Conservation (phyloP, 2,329 filamentous ascomycete genomes). For the Aureobasidium vineae region DNA sequence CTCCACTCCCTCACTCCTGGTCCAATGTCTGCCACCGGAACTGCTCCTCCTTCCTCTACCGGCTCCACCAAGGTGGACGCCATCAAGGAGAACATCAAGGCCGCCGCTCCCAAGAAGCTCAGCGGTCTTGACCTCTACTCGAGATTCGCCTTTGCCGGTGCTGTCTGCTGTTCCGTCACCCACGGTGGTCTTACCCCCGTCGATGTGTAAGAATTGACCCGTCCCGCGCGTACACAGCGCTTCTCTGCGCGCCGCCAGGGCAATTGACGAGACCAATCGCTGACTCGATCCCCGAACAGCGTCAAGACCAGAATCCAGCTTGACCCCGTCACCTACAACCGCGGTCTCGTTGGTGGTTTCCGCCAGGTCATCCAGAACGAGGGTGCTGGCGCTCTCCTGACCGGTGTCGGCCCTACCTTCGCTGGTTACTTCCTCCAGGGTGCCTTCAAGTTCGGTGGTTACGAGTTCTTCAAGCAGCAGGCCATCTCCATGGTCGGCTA, state of each 20-base stretch:
- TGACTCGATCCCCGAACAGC: conserved; percentile 51
- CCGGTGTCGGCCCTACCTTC: conserved; percentile 79
- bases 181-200: conserved; percentile 96
- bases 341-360: conserved; percentile 81
- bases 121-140: conserved; percentile 76
- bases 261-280: conserved; percentile 25
- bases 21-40: conserved; percentile 38
- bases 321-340: conserved; percentile 85
- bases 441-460: conserved; percentile 90
- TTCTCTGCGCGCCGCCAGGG: not conserved
- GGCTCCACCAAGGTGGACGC: conserved; percentile 55
- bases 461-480: conserved; percentile 96
- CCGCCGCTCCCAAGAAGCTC: conserved; percentile 54
- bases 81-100: conserved; percentile 49
- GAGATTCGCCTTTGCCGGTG: conserved; percentile 94
- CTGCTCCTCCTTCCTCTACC: conserved; percentile 49
- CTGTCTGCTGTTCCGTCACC: conserved; percentile 96
- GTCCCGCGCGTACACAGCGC: not conserved
- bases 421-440: conserved; percentile 94
- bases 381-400: conserved; percentile 81
- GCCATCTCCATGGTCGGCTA: conserved; percentile 75
- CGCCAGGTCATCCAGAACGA: conserved; percentile 79
- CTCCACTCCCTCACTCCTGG: conserved; percentile 6
- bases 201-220: conserved; percentile 85
- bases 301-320: conserved; percentile 97